Percentiles rank a stretch among this genome's conserved stretches.
Conservation (phyloP, 2,329 filamentous ascomycete genomes). For the Blastomyces silverae region DNA sequence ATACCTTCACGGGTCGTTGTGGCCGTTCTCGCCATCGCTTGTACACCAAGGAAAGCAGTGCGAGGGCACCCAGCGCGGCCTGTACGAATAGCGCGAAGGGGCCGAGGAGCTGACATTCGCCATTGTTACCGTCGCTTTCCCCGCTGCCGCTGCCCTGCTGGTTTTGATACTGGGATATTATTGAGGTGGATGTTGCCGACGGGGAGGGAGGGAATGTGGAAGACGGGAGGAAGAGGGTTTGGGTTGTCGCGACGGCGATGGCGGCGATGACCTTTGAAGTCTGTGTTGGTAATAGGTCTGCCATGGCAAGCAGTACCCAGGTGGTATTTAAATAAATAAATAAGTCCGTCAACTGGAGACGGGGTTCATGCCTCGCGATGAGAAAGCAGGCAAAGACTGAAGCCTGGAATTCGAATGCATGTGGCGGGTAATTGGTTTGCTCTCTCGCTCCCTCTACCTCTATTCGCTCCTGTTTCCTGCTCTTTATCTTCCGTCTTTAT, state of each 20-base stretch:
- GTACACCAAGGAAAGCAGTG: conserved; percentile 78
- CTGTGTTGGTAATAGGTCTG: not conserved
- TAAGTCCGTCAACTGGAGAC: not conserved
- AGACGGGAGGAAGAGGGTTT: not conserved
- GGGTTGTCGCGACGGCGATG: conserved; percentile 18
- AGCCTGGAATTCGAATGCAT: conserved; percentile 3
- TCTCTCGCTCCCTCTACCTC: not conserved
- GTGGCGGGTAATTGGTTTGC: not conserved
- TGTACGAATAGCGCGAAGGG: conserved; percentile 89
- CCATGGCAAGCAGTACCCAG: not conserved
- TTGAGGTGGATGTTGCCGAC: conserved; percentile 21
- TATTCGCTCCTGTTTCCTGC: not conserved
- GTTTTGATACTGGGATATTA: conserved; percentile 16
- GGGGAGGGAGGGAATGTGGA: conserved; percentile 21
- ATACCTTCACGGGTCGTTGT: conserved; percentile 88
- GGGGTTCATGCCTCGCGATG: not conserved
- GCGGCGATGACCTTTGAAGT: conserved; percentile 20
- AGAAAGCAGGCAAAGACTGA: not conserved
- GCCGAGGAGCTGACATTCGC: conserved; percentile 81
- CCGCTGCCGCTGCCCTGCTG: conserved; percentile 22
- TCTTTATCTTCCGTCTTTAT: not conserved
- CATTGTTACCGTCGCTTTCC: conserved; percentile 46
- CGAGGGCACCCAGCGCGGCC: conserved; percentile 73
- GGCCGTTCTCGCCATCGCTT: conserved; percentile 90
- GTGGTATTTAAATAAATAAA: not conserved